Evolutionary conservation across 2,329 filamentous ascomycete genomes (phyloP), one percentile per base, ranked within the genome.

Genomic region (Fusarium sp.): DNA sequence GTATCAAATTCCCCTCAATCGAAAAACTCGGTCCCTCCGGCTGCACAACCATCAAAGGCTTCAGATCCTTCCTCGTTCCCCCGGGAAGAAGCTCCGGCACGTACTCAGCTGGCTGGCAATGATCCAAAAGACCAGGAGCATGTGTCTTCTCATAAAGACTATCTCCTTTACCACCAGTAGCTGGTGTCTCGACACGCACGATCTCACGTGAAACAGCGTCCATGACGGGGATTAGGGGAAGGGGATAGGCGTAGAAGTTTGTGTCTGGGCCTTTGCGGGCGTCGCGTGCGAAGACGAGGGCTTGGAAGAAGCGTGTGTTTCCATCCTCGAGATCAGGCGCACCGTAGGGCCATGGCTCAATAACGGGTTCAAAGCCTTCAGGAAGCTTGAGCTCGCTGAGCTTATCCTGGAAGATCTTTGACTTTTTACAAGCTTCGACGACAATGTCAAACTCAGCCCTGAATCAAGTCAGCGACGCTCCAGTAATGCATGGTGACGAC

Each of bases 201-300:
- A 80, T 65, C 54, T 78, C 71, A 4, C 67, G 66, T 13, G 71
- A 77, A 3, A 65, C 53, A 4, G 66, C 70, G 25, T 79, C 76
- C 66, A 79, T 74, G 20, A 87, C 76, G 6, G 82, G 82, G 31
- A 83, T 81, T 23, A 84, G 73, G 1, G 82, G 82, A 14, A 87
- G 75, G 0, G 86, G 85, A 47, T 85, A 87, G 1, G 84, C 83
- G 65, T 87, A 87, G 54, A 83, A 83, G 65, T 88, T 88, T 13
- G 84, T 80, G 59, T 87, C 85, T 0, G 75, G 74, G 31, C 75
- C 74, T 29, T 62, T 75, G 17, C 70, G 58, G 1, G 71, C 71
- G 47, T 79, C 74, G 4, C 70, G 69, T 0, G 72, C 77, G 33
- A 79, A 79, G 41, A 77, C 69, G 0, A 79, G 69, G 11, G 70